phyloP scores from a whole-genome alignment of 768 basidiomycete genomes.

The Mycena belliarum region DNA sequence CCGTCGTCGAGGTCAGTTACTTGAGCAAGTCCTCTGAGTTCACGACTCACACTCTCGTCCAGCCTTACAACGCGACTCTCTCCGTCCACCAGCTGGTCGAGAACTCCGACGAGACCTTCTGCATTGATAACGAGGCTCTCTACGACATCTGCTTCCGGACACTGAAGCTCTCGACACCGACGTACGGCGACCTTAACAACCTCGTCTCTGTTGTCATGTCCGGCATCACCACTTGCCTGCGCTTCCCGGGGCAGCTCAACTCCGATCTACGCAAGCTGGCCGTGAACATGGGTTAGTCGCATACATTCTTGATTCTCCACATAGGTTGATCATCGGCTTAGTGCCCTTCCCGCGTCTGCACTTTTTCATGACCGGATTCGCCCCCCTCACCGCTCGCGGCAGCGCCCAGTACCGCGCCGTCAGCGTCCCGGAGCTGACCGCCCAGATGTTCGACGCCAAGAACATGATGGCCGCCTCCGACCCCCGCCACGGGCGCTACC shows the following conservation, averaged over 20 bases:
- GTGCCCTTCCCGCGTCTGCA: constrained; percentile 99
- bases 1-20: constrained; percentile 85
- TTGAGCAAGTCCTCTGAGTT: neutral
- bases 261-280: constrained; percentile 97
- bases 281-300: constrained; percentile 93
- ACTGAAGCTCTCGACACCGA: constrained; percentile 92
- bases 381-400: constrained; percentile 91
- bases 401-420: constrained; percentile 96
- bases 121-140: constrained; percentile 98
- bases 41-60: neutral
- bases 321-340: constrained; percentile 27
- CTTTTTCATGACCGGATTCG: constrained; percentile 98
- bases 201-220: constrained; percentile 98
- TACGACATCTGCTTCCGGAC: constrained; percentile 99
- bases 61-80: constrained; percentile 98
- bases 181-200: constrained; percentile 97
- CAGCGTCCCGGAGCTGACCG: constrained; percentile 94
- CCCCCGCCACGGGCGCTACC: constrained; percentile 95
- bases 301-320: neutral
- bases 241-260: constrained; percentile 99
- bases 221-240: constrained; percentile 96
- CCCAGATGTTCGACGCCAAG: constrained; percentile 99
- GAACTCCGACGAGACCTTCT: constrained; percentile 99
- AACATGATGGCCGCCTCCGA: constrained; percentile 99
- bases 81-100: constrained; percentile 99